Evolutionary conservation across 345 rosid genomes (phyloP).

Genomic region (Populus pruinosa): DNA sequence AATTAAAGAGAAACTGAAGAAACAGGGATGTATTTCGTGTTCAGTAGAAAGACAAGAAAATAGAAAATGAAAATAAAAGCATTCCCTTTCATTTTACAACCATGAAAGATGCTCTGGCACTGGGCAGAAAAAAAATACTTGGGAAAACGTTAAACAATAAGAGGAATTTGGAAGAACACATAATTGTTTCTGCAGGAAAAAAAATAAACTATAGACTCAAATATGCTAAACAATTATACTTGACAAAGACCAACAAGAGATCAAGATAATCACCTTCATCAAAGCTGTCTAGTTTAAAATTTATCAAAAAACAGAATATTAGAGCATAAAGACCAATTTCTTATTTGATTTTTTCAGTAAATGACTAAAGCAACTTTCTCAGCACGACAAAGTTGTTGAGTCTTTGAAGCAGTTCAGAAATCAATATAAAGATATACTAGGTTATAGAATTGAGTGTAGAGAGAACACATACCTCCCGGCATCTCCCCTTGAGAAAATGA

Average conservation of each 20-base stretch:
- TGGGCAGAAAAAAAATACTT: neutral
- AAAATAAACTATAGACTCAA: neutral
- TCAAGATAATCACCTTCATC: neutral
- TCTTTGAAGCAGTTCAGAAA: constrained; percentile 1
- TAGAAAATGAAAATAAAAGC: neutral
- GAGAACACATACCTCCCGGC: constrained; percentile 55
- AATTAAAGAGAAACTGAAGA: neutral
- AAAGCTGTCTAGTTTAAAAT: neutral
- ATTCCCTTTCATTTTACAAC: neutral
- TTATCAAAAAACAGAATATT: neutral
- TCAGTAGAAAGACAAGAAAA: neutral
- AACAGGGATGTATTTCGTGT: neutral
- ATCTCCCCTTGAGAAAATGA: constrained; percentile 75
- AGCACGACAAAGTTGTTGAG: neutral
- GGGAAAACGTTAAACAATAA: neutral
- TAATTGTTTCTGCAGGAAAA: neutral
- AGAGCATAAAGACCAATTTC: neutral
- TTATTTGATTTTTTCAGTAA: neutral
- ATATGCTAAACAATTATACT: no score
- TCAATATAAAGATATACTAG: constrained; percentile 1
- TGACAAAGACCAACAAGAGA: neutral
- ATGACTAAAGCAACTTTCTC: neutral
- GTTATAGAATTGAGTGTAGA: neutral
- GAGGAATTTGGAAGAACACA: neutral
- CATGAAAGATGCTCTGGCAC: neutral